Base-by-base conservation (phyloP, 345 rosid species). In the Acer negundo region DNA sequence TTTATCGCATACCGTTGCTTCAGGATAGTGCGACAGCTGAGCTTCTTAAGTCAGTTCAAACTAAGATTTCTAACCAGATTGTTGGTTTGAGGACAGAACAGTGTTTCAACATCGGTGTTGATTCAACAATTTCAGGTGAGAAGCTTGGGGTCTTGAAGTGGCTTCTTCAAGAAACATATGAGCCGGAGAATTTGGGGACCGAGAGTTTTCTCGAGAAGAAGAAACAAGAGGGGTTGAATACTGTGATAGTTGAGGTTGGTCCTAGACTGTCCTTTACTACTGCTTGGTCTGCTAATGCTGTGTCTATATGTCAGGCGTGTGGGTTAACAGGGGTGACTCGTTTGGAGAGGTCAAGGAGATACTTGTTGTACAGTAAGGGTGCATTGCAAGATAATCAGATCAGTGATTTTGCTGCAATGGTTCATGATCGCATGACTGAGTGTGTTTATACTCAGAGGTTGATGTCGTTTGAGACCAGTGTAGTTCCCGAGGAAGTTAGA, bases 261-360 rank as follows among this genome's bases (percentile, higher is more conserved):
- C 98, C 99, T 0, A 83, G 98, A 76, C 67, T 95, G 78, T 95
- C 99, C 11, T 95, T 95, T 73, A 91, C 98, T 4, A 93, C 99
- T 26, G 98, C 98, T 1, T 95, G 98, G 99, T 95, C 99, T 26
- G 75, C 94, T 6, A 95, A 95, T 84, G 98, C 94, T 19, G 98
- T 95, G 40, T 95, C 98, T 1, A 88, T 95, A 58, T 95, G 98
- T 69, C 73, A 47, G 74, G 92, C 96, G 0, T 92, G 97, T 84
- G 99, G 98, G 31, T 81, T 92, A 76, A 83, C 76, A 17, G 96
- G 89, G 49, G 98, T 95, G 80, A 87, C 86, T 47, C 85, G 99
- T 61, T 77, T 95, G 84, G 99, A 93, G 84, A 90, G 96, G 81
- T 93, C 97, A 0, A 87, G 98, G 86, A 91, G 98, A 82, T 95